A percentile compares a stretch with the other conserved stretches of the same genome.
Evolutionary conservation across 1,284 basidiomycete genomes (phyloP).

Genomic region (Trichosporon sp.): DNA sequence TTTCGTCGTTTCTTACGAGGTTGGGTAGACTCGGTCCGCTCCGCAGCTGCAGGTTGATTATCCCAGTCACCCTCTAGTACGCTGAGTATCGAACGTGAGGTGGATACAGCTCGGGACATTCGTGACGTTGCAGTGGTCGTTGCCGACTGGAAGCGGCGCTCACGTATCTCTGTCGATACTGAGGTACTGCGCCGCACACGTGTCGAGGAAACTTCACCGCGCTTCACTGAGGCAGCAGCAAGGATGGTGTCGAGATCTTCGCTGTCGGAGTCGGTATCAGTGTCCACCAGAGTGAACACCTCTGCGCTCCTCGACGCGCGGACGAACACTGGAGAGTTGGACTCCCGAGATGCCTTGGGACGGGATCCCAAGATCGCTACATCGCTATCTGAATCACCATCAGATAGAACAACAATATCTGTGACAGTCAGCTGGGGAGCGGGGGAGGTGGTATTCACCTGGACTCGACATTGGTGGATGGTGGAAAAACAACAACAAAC

Average conservation of each 20-base stretch:
- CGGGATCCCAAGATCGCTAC: slow-evolving; percentile 6
- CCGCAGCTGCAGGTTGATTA: neutral
- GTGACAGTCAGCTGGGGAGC: neutral
- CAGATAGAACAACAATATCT: slow-evolving; percentile 16
- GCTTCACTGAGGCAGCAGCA: neutral
- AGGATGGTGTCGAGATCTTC: neutral
- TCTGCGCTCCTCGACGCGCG: neutral
- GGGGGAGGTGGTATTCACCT: neutral
- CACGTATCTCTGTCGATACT: neutral
- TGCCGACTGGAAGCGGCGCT: neutral
- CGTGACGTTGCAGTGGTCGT: neutral
- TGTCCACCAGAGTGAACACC: neutral
- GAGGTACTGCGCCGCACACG: neutral
- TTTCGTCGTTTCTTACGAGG: slow-evolving; percentile 1
- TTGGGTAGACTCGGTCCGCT: neutral
- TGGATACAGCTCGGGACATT: too few species aligned
- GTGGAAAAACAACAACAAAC: neutral
- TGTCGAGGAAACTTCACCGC: neutral
- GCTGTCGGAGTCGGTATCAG: slow-evolving; percentile 1
- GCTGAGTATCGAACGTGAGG: neutral
- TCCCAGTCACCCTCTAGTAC: neutral
- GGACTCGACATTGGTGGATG: neutral
- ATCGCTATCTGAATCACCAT: slow-evolving; percentile 11
- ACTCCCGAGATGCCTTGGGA: neutral
- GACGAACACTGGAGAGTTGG: slow-evolving; percentile 9